phyloP scores from a whole-genome alignment of 2,329 filamentous ascomycete species.

The Beauveria australis region DNA sequence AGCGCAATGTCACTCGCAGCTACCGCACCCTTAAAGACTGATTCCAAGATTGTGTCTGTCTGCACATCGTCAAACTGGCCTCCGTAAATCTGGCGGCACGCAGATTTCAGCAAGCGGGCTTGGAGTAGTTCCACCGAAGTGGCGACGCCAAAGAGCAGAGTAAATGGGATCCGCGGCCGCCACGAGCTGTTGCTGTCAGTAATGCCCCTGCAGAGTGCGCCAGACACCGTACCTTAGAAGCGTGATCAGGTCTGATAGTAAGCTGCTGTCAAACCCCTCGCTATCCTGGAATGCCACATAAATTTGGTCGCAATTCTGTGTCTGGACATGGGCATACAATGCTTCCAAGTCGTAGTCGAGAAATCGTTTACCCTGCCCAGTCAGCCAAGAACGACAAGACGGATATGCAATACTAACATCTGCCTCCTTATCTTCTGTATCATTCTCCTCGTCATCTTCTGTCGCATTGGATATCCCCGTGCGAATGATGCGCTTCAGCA shows the following conservation, averaged over 20 bases:
- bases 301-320: constrained; percentile 48
- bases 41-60: constrained; percentile 62
- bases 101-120: constrained; percentile 60
- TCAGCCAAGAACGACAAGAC: background rate
- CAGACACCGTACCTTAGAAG: constrained; percentile 53
- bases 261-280: constrained; percentile 65
- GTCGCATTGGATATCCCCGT: constrained; percentile 44
- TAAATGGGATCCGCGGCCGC: constrained; percentile 68
- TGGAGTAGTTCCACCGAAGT: constrained; percentile 76
- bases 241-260: constrained; percentile 64
- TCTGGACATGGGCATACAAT: constrained; percentile 50
- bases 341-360: constrained; percentile 74
- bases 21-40: constrained; percentile 59
- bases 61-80: constrained; percentile 71
- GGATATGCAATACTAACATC: constrained; percentile 29
- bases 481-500: constrained; percentile 65
- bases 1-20: constrained; percentile 48
- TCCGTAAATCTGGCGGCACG: constrained; percentile 59
- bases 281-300: constrained; percentile 72
- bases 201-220: background rate
- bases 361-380: constrained; percentile 52
- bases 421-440: constrained; percentile 35
- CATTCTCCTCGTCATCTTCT: constrained; percentile 52
- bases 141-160: constrained; percentile 69
- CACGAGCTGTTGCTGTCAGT: constrained; percentile 44